These are phyloP conservation scores for Globisporangium perplexum DNA, from an alignment of 352 stramenopile genomes.

Conservation along the genomic window DNA sequence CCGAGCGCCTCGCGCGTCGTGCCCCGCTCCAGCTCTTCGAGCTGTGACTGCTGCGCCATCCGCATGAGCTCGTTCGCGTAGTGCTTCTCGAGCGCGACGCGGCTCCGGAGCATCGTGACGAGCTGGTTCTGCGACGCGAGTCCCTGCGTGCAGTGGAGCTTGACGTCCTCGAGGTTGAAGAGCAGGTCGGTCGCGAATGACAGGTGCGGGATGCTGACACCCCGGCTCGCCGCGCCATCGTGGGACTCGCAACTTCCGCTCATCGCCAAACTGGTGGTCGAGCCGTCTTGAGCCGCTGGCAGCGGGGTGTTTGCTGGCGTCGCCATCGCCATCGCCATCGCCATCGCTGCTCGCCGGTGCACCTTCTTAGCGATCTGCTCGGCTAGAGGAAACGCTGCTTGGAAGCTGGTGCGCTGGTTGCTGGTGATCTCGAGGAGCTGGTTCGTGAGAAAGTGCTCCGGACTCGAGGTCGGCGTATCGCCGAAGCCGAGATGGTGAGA, in stretches of 20 bases:
- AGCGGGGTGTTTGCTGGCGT: background rate
- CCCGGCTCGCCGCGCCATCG: background rate
- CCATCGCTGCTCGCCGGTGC: background rate
- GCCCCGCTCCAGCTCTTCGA: conserved; percentile 51
- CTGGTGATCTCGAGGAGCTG: background rate
- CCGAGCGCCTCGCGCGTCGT: conserved; percentile 53
- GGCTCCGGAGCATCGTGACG: conserved; percentile 60
- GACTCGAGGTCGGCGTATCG: background rate
- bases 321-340: background rate
- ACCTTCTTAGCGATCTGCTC: background rate
- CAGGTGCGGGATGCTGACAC: conserved; percentile 20
- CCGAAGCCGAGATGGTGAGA: no score
- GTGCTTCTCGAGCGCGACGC: conserved; percentile 61
- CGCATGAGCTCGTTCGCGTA: conserved; percentile 65
- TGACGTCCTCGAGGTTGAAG: conserved; percentile 72
- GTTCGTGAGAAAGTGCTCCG: background rate
- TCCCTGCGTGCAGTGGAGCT: conserved; percentile 29
- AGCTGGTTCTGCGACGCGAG: conserved; percentile 53
- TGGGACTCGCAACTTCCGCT: background rate
- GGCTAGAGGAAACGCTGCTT: background rate
- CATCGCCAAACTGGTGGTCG: background rate
- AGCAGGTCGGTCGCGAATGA: conserved; percentile 75
- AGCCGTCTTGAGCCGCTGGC: background rate
- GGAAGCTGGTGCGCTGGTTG: background rate
- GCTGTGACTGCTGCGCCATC: conserved; percentile 50